These are phyloP conservation scores for Camellia granthamiana DNA, from an alignment of 148 eudicot genomes.

Conservation along the genomic window DNA sequence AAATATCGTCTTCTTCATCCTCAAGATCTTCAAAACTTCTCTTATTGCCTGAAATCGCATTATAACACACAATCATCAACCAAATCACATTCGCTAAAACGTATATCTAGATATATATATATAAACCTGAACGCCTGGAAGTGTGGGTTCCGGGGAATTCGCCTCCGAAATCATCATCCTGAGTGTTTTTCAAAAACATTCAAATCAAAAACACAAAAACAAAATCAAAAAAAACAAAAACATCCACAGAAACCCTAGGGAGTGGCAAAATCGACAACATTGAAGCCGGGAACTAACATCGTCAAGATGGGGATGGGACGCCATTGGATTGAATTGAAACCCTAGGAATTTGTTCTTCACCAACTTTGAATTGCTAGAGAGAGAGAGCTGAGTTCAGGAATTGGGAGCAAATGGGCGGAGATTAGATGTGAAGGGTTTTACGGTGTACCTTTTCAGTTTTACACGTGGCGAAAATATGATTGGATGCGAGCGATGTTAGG, in stretches of 20 bases:
- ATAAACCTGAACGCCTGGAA: constrained; percentile 57
- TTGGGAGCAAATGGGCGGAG: too few species aligned
- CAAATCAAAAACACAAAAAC: constrained; percentile 1
- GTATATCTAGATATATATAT: neutral
- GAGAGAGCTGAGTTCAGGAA: too few species aligned
- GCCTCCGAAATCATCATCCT: constrained; percentile 96
- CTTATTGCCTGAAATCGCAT: constrained; percentile 54
- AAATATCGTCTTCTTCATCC: constrained; percentile 92
- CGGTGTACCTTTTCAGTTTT: too few species aligned
- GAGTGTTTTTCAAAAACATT: neutral
- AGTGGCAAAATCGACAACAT: too few species aligned
- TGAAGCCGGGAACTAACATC: constrained; percentile 32
- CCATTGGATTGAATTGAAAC: constrained; percentile 40
- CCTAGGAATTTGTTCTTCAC: constrained; percentile 25
- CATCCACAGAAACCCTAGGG: neutral
- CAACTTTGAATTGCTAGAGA: too few species aligned
- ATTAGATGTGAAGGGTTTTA: too few species aligned
- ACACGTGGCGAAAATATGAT: too few species aligned
- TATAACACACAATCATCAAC: constrained; percentile 3
- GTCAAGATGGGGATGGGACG: constrained; percentile 51
- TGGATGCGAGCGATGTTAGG: too few species aligned
- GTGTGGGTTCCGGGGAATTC: constrained; percentile 56
- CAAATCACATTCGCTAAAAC: neutral
- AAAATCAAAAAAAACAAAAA: neutral
- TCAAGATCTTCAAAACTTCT: constrained; percentile 85